Evolutionary conservation across 495 filamentous ascomycete genomes (phyloP).

Genomic region (Podospora pseudopauciseta): DNA sequence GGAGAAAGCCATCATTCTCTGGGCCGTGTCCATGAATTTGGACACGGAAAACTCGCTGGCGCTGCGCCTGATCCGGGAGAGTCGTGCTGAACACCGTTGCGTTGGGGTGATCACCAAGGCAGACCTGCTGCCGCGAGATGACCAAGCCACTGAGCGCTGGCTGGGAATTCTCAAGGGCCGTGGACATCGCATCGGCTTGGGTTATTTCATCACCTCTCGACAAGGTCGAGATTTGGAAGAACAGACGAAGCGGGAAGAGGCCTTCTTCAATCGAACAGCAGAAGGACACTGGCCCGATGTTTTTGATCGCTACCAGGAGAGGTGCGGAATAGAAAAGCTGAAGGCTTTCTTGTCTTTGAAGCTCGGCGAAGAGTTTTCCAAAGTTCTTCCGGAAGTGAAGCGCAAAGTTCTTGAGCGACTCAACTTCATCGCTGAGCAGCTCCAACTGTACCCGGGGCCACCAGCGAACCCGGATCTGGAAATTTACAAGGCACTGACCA

Average conservation of each 20-base stretch:
- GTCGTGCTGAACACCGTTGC: conserved; percentile 58
- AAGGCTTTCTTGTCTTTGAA: conserved; percentile 52
- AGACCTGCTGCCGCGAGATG: conserved; percentile 54
- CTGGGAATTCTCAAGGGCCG: conserved; percentile 54
- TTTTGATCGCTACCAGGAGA: conserved; percentile 45
- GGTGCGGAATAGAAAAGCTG: conserved; percentile 57
- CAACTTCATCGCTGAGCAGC: conserved; percentile 42
- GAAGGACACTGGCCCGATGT: conserved; percentile 45
- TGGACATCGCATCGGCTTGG: conserved; percentile 55
- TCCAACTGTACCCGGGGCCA: conserved; percentile 54
- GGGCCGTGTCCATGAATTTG: conserved; percentile 69
- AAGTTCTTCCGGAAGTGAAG: conserved; percentile 55
- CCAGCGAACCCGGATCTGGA: conserved; percentile 49
- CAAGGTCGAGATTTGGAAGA: conserved; percentile 46
- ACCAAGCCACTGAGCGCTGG: conserved; percentile 50
- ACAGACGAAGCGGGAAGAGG: conserved; percentile 55
- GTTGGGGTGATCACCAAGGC: conserved; percentile 81
- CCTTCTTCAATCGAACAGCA: conserved; percentile 51
- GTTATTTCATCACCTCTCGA: conserved; percentile 60
- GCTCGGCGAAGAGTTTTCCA: conserved; percentile 55
- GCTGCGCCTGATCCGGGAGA: conserved; percentile 55
- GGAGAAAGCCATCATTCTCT: conserved; percentile 64
- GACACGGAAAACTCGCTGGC: conserved; percentile 72
- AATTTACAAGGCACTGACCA: conserved; percentile 40
- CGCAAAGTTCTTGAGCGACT: conserved; percentile 53